Conservation (phyloP, 148 eudicot genomes). For the Spergularia bocconei region DNA sequence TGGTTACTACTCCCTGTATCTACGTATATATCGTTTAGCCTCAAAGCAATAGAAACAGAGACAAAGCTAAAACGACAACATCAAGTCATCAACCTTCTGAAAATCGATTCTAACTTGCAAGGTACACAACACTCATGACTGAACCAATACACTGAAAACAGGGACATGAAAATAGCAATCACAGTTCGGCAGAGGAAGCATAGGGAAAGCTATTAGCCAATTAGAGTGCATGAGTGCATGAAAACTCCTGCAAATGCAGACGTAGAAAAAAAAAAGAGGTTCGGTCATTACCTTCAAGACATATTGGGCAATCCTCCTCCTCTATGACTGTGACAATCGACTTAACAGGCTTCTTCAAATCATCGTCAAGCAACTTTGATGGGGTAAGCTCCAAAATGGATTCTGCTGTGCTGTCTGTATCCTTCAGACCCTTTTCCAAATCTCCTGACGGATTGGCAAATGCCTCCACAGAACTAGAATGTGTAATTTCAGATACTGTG, state of each 20-base stretch:
- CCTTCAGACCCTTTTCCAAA: constrained; percentile 35
- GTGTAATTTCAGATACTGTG: constrained; percentile 28
- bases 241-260: not conserved
- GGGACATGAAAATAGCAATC: not conserved
- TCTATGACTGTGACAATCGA: constrained; percentile 30
- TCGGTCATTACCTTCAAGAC: constrained; percentile 75
- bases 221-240: not conserved
- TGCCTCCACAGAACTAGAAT: constrained; percentile 35
- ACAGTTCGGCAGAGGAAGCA: not conserved
- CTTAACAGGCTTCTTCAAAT: constrained; percentile 58
- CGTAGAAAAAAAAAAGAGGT: not conserved
- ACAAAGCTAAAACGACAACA: not conserved
- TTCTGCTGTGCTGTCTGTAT: constrained; percentile 37
- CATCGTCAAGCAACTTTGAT: constrained; percentile 43
- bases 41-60: not conserved
- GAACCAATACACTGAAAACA: not conserved
- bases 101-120: not conserved
- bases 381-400: constrained; percentile 45
- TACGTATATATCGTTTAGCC: not conserved
- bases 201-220: not conserved
- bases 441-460: constrained; percentile 30
- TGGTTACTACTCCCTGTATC: not conserved
- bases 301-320: constrained; percentile 87
- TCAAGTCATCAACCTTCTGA: not conserved
- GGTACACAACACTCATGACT: not conserved